Conservation (phyloP, 495 filamentous ascomycete species). For the Rostrohypoxylon terebratum region DNA sequence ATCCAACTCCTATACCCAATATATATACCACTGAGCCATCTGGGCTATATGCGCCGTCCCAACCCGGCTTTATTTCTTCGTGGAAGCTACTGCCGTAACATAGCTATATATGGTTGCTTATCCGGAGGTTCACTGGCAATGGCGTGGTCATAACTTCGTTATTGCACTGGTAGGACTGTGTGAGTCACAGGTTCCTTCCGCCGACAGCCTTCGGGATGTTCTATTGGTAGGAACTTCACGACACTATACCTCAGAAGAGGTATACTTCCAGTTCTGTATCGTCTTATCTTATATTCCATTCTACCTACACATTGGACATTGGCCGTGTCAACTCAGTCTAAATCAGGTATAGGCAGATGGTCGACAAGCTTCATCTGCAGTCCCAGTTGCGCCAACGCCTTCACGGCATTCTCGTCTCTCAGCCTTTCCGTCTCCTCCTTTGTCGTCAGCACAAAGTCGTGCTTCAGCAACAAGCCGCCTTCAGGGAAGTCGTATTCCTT, state of each 20-base stretch:
- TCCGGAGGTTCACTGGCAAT: background rate
- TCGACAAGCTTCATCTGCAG: slow-evolving; percentile 81
- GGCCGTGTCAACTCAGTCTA: slow-evolving; percentile 47
- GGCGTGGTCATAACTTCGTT: background rate
- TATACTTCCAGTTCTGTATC: background rate
- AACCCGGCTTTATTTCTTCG: background rate
- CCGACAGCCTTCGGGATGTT: background rate
- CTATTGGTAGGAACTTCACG: background rate
- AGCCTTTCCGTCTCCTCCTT: slow-evolving; percentile 76
- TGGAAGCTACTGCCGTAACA: background rate
- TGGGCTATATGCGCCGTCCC: background rate
- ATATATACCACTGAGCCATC: background rate
- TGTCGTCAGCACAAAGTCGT: slow-evolving; percentile 80
- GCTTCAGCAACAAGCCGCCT: slow-evolving; percentile 72
- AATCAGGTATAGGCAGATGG: slow-evolving; percentile 79
- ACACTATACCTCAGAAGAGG: background rate
- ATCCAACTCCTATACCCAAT: background rate
- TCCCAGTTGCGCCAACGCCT: slow-evolving; percentile 78
- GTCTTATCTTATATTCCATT: background rate
- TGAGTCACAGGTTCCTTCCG: too few relatives aligned
- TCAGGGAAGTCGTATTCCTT: slow-evolving; percentile 76
- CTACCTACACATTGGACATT: background rate
- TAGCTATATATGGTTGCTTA: background rate
- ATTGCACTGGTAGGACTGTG: background rate
- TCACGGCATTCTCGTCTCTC: slow-evolving; percentile 75